Evolutionary conservation across 352 stramenopile species (phyloP).

Genomic region (Phytophthora colocasiae): DNA sequence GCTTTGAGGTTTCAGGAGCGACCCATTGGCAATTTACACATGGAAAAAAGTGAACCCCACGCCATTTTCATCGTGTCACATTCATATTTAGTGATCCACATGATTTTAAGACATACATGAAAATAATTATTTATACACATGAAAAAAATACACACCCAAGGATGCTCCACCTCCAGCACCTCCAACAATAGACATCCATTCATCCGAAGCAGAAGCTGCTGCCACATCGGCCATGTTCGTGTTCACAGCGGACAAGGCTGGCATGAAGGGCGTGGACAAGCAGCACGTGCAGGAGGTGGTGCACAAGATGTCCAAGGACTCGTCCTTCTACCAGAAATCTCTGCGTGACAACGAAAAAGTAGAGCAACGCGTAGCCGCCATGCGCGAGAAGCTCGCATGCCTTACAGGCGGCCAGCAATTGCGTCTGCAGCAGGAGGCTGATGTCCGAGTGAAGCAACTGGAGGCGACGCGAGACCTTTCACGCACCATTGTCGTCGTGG

Average conservation of each 20-base stretch:
- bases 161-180: background rate
- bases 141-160: too few relatives aligned
- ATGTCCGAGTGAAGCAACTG: conserved; percentile 53
- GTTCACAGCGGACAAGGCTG: conserved; percentile 87
- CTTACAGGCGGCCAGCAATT: conserved; percentile 51
- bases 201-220: conserved; percentile 5
- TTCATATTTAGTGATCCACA: too few relatives aligned
- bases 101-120: too few relatives aligned
- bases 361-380: conserved; percentile 78
- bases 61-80: too few relatives aligned
- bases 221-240: conserved; percentile 70
- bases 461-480: conserved; percentile 65
- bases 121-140: too few relatives aligned
- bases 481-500: conserved; percentile 89
- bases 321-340: conserved; percentile 93
- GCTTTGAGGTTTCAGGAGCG: too few relatives aligned
- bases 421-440: conserved; percentile 48
- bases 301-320: conserved; percentile 95
- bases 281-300: conserved; percentile 93
- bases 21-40: too few relatives aligned
- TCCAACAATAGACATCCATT: background rate
- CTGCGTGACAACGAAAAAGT: conserved; percentile 89
- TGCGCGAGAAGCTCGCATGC: conserved; percentile 68
- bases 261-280: conserved; percentile 91
- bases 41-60: too few relatives aligned